Percentiles rank a stretch among this genome's conserved stretches.
Conservation (phyloP, 345 rosid species). For the Eucalyptus erythrocorys region DNA sequence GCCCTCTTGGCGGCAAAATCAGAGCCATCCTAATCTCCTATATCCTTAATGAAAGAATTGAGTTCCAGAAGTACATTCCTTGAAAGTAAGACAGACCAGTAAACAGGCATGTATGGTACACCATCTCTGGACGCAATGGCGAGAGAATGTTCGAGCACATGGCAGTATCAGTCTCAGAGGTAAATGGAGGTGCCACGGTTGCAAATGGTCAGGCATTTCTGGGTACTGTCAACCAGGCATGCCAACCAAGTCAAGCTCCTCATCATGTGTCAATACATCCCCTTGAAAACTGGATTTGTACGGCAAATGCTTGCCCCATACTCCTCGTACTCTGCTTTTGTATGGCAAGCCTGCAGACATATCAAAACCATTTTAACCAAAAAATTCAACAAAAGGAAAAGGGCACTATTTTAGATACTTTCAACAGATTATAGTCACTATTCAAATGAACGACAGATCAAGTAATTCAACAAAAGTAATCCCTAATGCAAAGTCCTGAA, state of each 20-base stretch:
- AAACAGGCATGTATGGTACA: neutral
- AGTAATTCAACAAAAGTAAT: neutral
- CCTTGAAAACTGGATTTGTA: slow-evolving; percentile 98
- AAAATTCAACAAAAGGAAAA: neutral
- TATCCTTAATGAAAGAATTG: neutral
- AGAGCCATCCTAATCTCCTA: neutral
- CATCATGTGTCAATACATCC: slow-evolving; percentile 57
- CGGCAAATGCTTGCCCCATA: slow-evolving; percentile 99
- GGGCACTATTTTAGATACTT: neutral
- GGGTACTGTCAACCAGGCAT: neutral
- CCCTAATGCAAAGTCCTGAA: neutral
- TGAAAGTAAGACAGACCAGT: neutral
- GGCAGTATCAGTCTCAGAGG: neutral
- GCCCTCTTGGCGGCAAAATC: neutral
- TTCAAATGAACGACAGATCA: neutral
- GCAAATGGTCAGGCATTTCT: neutral
- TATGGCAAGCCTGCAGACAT: slow-evolving; percentile 75
- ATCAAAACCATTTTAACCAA: neutral
- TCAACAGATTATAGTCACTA: neutral
- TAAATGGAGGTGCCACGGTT: neutral
- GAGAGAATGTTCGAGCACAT: neutral
- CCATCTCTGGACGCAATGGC: neutral
- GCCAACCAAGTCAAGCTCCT: neutral
- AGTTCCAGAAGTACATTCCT: neutral
- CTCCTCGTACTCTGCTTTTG: slow-evolving; percentile 96